Percentiles rank a stretch among this genome's conserved stretches.
phyloP scores from a whole-genome alignment of 2,329 filamentous ascomycete genomes.

The Exophiala spinifera region DNA sequence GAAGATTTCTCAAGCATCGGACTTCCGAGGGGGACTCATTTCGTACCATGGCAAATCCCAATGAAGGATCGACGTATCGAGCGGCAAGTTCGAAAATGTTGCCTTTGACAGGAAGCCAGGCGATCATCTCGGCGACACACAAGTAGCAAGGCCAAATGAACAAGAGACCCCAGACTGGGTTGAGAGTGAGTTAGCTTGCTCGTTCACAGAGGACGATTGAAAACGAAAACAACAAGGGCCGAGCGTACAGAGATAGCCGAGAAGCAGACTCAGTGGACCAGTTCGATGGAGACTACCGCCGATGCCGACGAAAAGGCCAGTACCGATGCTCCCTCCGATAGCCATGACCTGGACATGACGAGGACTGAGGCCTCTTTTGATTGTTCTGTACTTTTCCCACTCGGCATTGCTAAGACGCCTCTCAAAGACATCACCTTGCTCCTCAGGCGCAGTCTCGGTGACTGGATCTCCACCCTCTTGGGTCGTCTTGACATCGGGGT shows the following conservation, averaged over 20 bases:
- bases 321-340: slow-evolving; percentile 40
- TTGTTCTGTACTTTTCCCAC: background rate
- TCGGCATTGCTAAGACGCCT: background rate
- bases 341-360: slow-evolving; percentile 41
- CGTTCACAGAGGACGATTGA: background rate
- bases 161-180: slow-evolving; percentile 27
- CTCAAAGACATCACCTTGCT: background rate
- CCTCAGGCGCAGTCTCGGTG: background rate
- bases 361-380: background rate
- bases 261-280: slow-evolving; percentile 36
- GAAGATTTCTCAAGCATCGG: too few species aligned
- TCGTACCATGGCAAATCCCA: slow-evolving; percentile 42
- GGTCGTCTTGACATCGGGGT: background rate
- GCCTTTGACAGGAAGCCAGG: slow-evolving; percentile 40
- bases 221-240: slow-evolving; percentile 9
- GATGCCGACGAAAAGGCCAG: slow-evolving; percentile 37
- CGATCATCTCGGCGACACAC: slow-evolving; percentile 44
- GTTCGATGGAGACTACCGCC: slow-evolving; percentile 35
- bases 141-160: slow-evolving; percentile 36
- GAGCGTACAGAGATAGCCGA: slow-evolving; percentile 33
- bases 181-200: too few species aligned
- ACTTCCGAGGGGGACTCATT: background rate
- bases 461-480: background rate
- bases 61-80: slow-evolving; percentile 41
- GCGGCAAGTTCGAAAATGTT: slow-evolving; percentile 40